phyloP scores from a whole-genome alignment of 2,329 filamentous ascomycete species.

The Tolypocladium capitatum region DNA sequence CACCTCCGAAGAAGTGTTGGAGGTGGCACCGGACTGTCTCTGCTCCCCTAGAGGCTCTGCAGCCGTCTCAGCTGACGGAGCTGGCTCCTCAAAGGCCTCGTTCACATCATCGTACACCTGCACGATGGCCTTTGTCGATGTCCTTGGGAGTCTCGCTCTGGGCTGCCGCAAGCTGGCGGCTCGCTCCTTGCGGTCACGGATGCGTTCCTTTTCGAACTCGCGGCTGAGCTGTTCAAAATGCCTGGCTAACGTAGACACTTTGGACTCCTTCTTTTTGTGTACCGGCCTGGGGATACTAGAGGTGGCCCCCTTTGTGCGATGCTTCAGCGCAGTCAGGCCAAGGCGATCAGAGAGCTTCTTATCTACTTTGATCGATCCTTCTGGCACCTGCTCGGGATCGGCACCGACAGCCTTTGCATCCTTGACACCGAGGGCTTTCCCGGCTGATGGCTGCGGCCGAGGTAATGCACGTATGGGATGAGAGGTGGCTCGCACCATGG shows the following conservation, averaged over 20 bases:
- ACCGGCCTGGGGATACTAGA: slow-evolving; percentile 86
- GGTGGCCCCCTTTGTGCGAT: slow-evolving; percentile 36
- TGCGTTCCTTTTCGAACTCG: slow-evolving; percentile 89
- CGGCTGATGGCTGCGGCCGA: slow-evolving; percentile 29
- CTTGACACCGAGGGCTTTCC: slow-evolving; percentile 25
- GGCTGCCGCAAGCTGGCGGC: slow-evolving; percentile 63
- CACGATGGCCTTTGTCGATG: slow-evolving; percentile 88
- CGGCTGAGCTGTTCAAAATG: slow-evolving; percentile 95
- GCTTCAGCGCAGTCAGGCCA: slow-evolving; percentile 52
- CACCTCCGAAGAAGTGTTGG: slow-evolving; percentile 7
- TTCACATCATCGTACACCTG: slow-evolving; percentile 91
- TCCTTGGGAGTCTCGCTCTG: slow-evolving; percentile 69
- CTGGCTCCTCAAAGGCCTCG: slow-evolving; percentile 77
- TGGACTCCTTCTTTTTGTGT: slow-evolving; percentile 58
- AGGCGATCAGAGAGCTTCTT: slow-evolving; percentile 68
- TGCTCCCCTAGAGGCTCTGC: slow-evolving; percentile 7
- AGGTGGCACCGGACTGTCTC: slow-evolving; percentile 7
- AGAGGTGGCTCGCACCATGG: slow-evolving; percentile 39
- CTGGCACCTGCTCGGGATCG: slow-evolving; percentile 14
- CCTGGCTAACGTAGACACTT: slow-evolving; percentile 81
- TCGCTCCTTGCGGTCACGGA: slow-evolving; percentile 70
- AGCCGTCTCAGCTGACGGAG: slow-evolving; percentile 38
- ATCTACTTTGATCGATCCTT: slow-evolving; percentile 40
- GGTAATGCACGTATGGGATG: slow-evolving; percentile 35
- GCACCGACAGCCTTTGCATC: slow-evolving; percentile 18